A percentile compares a stretch with the other conserved stretches of the same genome.
phyloP scores from a whole-genome alignment of 1,139 yeast species.

The Blastobotrys malaysiensis region DNA sequence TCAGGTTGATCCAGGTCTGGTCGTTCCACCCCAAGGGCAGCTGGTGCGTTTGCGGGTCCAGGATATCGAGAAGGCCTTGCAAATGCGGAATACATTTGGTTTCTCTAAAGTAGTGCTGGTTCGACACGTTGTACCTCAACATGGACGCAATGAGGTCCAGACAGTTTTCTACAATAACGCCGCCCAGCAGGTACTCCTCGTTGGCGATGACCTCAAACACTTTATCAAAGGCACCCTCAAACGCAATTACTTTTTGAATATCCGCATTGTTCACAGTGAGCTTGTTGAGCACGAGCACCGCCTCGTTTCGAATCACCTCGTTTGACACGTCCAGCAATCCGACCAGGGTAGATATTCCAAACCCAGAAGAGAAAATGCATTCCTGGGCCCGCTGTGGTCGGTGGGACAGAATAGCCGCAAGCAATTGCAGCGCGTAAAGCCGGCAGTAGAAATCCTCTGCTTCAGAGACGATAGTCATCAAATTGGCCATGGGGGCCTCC shows the following conservation, averaged over 20 bases:
- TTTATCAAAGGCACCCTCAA: conserved; percentile 85
- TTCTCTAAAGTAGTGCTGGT: conserved; percentile 84
- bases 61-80: conserved; percentile 57
- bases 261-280: conserved; percentile 77
- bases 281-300: conserved; percentile 75
- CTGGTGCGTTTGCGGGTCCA: conserved; percentile 37
- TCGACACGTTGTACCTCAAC: conserved; percentile 77
- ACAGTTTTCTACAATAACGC: conserved; percentile 88
- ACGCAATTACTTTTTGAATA: conserved; percentile 89
- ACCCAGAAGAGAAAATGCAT: conserved; percentile 63
- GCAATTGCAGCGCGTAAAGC: conserved; percentile 73
- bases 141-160: conserved; percentile 67
- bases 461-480: conserved; percentile 53
- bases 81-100: conserved; percentile 70
- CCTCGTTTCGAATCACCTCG: conserved; percentile 85
- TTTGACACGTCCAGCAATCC: conserved; percentile 44
- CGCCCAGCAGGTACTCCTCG: conserved; percentile 90
- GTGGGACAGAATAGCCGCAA: conserved; percentile 78
- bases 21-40: conserved; percentile 16
- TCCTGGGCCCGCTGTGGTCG: conserved; percentile 74
- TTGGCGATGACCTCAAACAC: conserved; percentile 70
- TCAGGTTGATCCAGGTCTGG: conserved; percentile 42
- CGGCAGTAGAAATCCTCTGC: conserved; percentile 64
- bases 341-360: conserved; percentile 75
- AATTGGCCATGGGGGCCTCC: conserved; percentile 49